phyloP scores from a whole-genome alignment of 2,329 filamentous ascomycete species.

The Diplodia seriata region DNA sequence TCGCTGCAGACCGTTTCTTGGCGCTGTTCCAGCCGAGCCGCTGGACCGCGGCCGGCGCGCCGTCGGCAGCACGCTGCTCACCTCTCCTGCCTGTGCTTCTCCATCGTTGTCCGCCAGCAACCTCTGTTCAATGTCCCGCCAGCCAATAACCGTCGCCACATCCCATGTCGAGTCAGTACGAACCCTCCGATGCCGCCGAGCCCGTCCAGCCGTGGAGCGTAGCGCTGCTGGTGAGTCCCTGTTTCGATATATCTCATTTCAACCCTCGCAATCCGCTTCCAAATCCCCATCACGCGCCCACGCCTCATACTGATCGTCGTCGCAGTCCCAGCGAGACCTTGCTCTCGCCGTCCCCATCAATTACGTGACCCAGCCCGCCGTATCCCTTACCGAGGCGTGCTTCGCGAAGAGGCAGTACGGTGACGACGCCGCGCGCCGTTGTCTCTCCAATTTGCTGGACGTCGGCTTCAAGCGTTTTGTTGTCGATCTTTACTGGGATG shows the following conservation, averaged over 20 bases:
- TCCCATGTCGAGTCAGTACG: constrained; percentile 33
- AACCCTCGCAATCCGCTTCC: neutral
- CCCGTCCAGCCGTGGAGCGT: constrained; percentile 36
- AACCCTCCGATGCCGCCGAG: constrained; percentile 33
- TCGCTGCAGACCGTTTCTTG: constrained; percentile 19
- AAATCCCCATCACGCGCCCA: constrained; percentile 11
- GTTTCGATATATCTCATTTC: constrained; percentile 17
- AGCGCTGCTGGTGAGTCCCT: constrained; percentile 35
- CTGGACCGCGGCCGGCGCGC: constrained; percentile 16
- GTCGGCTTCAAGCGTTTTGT: constrained; percentile 65
- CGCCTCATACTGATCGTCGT: constrained; percentile 10
- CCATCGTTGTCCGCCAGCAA: constrained; percentile 5
- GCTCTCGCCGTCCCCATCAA: constrained; percentile 67
- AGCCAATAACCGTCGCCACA: constrained; percentile 16
- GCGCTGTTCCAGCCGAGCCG: constrained; percentile 20
- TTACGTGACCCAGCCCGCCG: constrained; percentile 63
- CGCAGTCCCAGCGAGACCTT: constrained; percentile 67
- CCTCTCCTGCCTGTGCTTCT: constrained; percentile 27
- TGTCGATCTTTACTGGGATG: constrained; percentile 70
- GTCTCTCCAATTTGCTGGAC: constrained; percentile 68
- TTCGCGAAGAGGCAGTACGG: constrained; percentile 63
- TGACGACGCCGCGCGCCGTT: constrained; percentile 58
- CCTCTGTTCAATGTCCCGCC: constrained; percentile 5
- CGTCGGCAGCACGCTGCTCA: constrained; percentile 12
- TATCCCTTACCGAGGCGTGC: constrained; percentile 65